Conservation (phyloP, 345 rosid genomes). For the Syzygium oleosum region DNA sequence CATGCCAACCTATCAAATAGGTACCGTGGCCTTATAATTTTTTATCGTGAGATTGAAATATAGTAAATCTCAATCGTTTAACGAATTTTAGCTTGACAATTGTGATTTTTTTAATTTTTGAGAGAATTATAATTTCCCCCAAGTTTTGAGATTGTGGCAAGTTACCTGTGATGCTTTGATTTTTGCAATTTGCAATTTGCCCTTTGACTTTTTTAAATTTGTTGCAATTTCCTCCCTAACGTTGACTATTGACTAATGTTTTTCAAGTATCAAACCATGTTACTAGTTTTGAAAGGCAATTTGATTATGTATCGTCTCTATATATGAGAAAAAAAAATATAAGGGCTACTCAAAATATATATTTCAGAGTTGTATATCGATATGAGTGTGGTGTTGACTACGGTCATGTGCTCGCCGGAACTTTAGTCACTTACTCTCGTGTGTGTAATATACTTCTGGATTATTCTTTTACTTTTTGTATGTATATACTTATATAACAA, state of each 20-base stretch:
- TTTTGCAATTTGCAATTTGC: not conserved
- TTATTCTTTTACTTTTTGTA: not conserved
- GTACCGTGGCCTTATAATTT: not conserved
- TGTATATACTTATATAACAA: not conserved
- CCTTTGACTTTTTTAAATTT: not conserved
- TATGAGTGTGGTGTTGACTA: not conserved
- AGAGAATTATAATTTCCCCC: not conserved
- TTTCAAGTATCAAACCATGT: not conserved
- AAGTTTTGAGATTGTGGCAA: not conserved
- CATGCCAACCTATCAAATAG: not conserved
- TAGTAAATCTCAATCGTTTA: not conserved
- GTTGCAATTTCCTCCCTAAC: not conserved
- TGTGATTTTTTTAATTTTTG: not conserved
- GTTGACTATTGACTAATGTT: not conserved
- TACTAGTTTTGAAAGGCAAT: not conserved
- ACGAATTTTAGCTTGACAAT: not conserved
- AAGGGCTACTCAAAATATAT: not conserved
- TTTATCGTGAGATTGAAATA: not conserved
- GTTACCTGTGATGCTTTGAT: not conserved
- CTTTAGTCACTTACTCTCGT: not conserved
- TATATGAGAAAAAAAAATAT: not conserved
- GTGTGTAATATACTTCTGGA: not conserved
- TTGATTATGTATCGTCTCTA: not conserved
- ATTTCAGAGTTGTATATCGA: not conserved
- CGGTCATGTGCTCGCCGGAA: not conserved